Percentiles rank a stretch among this genome's conserved stretches.
Conservation (phyloP, 2,329 filamentous ascomycete species). For the Nothopassalora personata region DNA sequence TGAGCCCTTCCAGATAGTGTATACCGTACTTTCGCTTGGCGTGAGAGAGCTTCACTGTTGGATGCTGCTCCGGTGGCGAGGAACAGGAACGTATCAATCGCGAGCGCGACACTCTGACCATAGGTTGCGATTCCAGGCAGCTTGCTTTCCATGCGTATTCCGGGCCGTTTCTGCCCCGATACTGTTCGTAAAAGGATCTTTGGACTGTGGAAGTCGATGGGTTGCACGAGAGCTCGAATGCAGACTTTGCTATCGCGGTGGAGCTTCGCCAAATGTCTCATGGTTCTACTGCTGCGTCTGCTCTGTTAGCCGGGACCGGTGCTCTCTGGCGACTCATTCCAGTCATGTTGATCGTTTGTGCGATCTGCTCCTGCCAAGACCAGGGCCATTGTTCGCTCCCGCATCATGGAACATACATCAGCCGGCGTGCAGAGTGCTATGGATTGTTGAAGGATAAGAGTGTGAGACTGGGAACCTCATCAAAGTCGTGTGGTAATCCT, state of each 20-base stretch:
- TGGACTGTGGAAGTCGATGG: not conserved
- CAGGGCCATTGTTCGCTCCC: not conserved
- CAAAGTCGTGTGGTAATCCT: too few relatives aligned
- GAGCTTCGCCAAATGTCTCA: not conserved
- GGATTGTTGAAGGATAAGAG: not conserved
- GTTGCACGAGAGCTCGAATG: not conserved
- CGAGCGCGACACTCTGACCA: not conserved
- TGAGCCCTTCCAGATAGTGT: conserved; percentile 29
- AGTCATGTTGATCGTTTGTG: not conserved
- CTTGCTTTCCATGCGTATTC: not conserved
- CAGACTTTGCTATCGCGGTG: not conserved
- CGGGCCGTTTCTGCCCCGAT: not conserved
- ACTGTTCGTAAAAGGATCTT: not conserved
- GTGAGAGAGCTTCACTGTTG: not conserved
- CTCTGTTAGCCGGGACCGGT: not conserved
- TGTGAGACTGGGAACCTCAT: too few relatives aligned
- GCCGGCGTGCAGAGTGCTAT: not conserved
- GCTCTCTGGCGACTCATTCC: not conserved
- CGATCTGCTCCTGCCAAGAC: not conserved
- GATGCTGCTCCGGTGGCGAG: not conserved
- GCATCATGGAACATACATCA: not conserved
- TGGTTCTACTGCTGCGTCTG: not conserved
- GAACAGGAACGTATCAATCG: not conserved
- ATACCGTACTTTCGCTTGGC: not conserved
- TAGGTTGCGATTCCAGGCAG: not conserved